phyloP scores from a whole-genome alignment of 1,284 basidiomycete genomes.

The Moesziomyces sp. region DNA sequence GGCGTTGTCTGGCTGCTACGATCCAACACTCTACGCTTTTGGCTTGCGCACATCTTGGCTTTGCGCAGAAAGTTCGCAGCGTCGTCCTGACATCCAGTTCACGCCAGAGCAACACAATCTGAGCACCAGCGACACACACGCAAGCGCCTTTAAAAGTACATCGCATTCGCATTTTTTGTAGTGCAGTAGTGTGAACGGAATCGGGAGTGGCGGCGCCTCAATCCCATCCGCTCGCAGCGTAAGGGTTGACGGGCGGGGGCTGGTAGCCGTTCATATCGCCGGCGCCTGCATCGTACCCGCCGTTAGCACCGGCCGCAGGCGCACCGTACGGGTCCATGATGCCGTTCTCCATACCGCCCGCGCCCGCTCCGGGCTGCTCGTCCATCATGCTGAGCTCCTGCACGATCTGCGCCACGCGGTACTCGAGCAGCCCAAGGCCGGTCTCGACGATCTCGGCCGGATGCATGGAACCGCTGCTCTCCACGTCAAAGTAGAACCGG shows the following conservation, averaged over 20 bases:
- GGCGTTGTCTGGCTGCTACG: too few species aligned
- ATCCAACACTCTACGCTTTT: too few species aligned
- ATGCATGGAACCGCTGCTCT: conserved; percentile 61
- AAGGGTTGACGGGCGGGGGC: conserved; percentile 18
- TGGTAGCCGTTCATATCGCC: conserved; percentile 30
- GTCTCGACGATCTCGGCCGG: conserved; percentile 65
- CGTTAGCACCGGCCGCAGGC: neutral
- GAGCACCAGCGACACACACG: neutral
- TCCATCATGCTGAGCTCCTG: conserved; percentile 64
- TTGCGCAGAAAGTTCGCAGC: too few species aligned
- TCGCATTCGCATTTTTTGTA: conserved; percentile 4
- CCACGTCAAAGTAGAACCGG: conserved; percentile 66
- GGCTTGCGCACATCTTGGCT: too few species aligned
- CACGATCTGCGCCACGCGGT: conserved; percentile 63
- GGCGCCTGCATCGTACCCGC: neutral
- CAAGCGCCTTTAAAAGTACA: conserved; percentile 6
- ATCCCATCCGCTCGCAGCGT: conserved; percentile 28
- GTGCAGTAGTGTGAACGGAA: neutral
- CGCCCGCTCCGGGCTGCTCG: conserved; percentile 32
- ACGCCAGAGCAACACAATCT: too few species aligned
- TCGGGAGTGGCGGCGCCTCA: conserved; percentile 1
- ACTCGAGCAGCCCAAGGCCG: conserved; percentile 60
- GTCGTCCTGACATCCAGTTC: too few species aligned
- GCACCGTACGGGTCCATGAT: conserved; percentile 37
- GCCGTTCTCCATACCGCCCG: conserved; percentile 17